phyloP scores from a whole-genome alignment of 768 basidiomycete genomes.

The Tylopilus balloui region DNA sequence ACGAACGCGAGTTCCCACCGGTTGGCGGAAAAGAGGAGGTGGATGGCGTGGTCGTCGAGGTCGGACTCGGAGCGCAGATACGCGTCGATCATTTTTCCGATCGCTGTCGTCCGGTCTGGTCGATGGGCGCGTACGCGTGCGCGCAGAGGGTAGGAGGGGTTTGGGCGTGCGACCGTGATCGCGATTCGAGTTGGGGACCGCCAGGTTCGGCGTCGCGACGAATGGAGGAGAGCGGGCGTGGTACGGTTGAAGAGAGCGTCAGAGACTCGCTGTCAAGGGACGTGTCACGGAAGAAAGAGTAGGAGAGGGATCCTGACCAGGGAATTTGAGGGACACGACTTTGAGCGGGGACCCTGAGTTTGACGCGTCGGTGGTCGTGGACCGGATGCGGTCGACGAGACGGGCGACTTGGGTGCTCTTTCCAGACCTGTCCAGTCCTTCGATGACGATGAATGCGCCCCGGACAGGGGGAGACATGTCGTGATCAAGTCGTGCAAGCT shows the following conservation, averaged over 20 bases:
- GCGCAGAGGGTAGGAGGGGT: no score
- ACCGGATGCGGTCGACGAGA: slow-evolving; percentile 53
- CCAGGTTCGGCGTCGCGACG: not conserved
- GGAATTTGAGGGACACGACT: slow-evolving; percentile 77
- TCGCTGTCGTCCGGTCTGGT: slow-evolving; percentile 84
- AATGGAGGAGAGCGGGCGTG: not conserved
- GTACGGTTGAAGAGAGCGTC: not conserved
- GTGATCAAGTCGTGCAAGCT: no score
- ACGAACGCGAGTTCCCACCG: slow-evolving; percentile 91
- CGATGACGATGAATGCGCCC: slow-evolving; percentile 87
- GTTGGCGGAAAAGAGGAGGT: slow-evolving; percentile 94
- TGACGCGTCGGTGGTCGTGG: not conserved
- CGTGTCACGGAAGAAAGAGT: not conserved
- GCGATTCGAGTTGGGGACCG: not conserved
- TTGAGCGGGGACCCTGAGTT: slow-evolving; percentile 2
- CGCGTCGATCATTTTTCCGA: slow-evolving; percentile 89
- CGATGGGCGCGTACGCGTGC: no score
- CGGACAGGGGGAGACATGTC: slow-evolving; percentile 29
- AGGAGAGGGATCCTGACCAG: slow-evolving; percentile 62
- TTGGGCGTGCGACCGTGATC: not conserved
- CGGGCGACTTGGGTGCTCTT: slow-evolving; percentile 82
- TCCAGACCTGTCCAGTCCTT: slow-evolving; percentile 94
- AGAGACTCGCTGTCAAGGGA: not conserved
- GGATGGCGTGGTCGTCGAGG: slow-evolving; percentile 86
- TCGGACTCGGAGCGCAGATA: slow-evolving; percentile 84